phyloP scores from a whole-genome alignment of 352 stramenopile species.

The Globisporangium canariense region DNA sequence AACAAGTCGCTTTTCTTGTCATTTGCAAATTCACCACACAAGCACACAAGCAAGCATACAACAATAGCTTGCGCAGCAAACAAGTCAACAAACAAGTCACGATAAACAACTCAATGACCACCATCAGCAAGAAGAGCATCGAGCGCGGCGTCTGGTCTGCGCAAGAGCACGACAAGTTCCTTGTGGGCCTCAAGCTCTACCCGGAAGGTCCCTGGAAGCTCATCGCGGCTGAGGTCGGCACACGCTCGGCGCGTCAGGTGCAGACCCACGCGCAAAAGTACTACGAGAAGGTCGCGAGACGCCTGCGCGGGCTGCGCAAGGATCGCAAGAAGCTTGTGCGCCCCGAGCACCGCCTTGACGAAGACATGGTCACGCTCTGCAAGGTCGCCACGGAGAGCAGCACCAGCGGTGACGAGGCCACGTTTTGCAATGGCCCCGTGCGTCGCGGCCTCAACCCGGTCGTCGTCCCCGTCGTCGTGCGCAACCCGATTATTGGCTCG shows the following conservation, averaged over 20 bases:
- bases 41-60: background rate
- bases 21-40: background rate
- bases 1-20: background rate
- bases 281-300: too few species aligned
- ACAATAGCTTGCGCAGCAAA: background rate
- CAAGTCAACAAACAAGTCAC: background rate
- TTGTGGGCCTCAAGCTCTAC: slow-evolving; percentile 25
- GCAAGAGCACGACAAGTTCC: slow-evolving; percentile 38
- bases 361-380: slow-evolving; percentile 23
- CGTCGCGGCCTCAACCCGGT: slow-evolving; percentile 12
- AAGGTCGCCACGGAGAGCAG: slow-evolving; percentile 10
- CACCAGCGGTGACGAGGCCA: background rate
- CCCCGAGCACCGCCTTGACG: slow-evolving; percentile 20
- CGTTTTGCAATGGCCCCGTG: background rate
- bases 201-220: slow-evolving; percentile 22
- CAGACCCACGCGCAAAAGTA: too few species aligned
- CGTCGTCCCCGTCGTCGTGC: background rate
- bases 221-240: slow-evolving; percentile 16
- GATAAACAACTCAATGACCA: background rate
- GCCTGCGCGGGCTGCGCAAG: too few species aligned
- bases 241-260: background rate
- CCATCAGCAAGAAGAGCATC: slow-evolving; percentile 4
- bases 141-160: slow-evolving; percentile 29
- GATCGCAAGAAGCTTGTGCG: slow-evolving; percentile 20
- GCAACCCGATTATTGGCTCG: background rate